Conservation (phyloP, 2,329 filamentous ascomycete species). For the Beauveria sp. region DNA sequence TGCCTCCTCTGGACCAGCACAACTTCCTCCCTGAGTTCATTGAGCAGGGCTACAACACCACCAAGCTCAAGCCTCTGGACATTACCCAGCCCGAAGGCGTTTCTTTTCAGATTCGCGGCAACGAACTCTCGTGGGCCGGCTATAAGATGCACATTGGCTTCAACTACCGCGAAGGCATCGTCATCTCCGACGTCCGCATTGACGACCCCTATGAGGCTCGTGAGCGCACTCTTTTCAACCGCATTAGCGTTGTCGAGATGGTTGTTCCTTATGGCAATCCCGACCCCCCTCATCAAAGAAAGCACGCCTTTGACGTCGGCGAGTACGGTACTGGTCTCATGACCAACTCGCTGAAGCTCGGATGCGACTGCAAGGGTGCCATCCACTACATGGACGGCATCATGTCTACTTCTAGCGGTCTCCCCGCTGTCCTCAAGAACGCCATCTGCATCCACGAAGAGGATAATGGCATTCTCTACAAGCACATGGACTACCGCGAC, state of each 20-base stretch:
- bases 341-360: conserved; percentile 58
- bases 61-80: conserved; percentile 29
- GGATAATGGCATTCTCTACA: conserved; percentile 52
- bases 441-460: conserved; percentile 31
- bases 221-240: conserved; percentile 55
- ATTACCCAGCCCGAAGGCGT: conserved; percentile 33
- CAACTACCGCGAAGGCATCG: conserved; percentile 63
- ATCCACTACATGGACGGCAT: conserved; percentile 50
- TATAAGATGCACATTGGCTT: conserved; percentile 67
- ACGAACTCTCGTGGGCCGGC: conserved; percentile 50
- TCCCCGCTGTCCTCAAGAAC: conserved; percentile 58
- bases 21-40: conserved; percentile 31
- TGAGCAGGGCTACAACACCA: conserved; percentile 26
- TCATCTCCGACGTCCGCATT: conserved; percentile 61
- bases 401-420: conserved; percentile 62
- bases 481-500: conserved; percentile 56
- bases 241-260: conserved; percentile 64
- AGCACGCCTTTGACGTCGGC: conserved; percentile 63
- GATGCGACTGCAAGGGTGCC: conserved; percentile 63
- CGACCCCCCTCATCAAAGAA: conserved; percentile 54
- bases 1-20: conserved; percentile 30
- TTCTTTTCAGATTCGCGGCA: conserved; percentile 39
- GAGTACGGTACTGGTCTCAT: conserved; percentile 58
- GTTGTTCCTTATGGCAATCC: conserved; percentile 61
- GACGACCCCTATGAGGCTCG: conserved; percentile 38